Evolutionary conservation across 768 basidiomycete species (phyloP), one percentile per base, ranked within the genome.

Genomic region (Termitomyces sp.): DNA sequence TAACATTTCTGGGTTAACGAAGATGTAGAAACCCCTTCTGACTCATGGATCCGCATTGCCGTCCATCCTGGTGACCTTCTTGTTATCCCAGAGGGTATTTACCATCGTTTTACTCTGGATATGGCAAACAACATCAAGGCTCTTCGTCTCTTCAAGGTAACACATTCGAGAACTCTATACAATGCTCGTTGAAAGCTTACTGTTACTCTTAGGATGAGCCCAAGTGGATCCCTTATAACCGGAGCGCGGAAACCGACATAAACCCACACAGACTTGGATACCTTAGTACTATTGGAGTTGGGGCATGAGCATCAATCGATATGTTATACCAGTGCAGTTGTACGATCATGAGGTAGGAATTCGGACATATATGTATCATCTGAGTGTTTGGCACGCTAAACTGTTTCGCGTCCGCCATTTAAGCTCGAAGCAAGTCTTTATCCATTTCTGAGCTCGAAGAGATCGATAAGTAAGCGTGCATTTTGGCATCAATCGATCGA

Each of bases 81-180:
- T 52, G 85, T 97, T 53, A 71, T 98, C 41, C 95, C 95, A 1
- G 83, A 91, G 17, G 94, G 93, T 0, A 93, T 95, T 64, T 97
- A 95, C 70, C 95, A 98, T 73, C 88, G 95, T 40, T 98, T 97
- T 76, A 95, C 92, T 0, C 83, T 97, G 16, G 93, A 96, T 67
- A 80, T 84, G 60, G 73, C 66, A 49, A 83, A 97, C 70, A 73
- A 74, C 34, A 86, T 95, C 72, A 83, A 85, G 63, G 89, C 89
- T 0, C 76, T 94, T 69, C 80, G 94, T 8, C 76, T 97, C 52
- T 97, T 95, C 84, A 84, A 94, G 82, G 92, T 85, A 57, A 34
- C 72, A 59, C 23, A 19, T 45, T 3, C 19, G 7, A 42, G 2
- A 38, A n/a, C n/a, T n/a, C 23, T 52, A 7, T 46, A 27, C 42